Evolutionary conservation across 2,329 filamentous ascomycete species (phyloP), one percentile per base, ranked within the genome.

Genomic region (Pseudocercospora crystallina): DNA sequence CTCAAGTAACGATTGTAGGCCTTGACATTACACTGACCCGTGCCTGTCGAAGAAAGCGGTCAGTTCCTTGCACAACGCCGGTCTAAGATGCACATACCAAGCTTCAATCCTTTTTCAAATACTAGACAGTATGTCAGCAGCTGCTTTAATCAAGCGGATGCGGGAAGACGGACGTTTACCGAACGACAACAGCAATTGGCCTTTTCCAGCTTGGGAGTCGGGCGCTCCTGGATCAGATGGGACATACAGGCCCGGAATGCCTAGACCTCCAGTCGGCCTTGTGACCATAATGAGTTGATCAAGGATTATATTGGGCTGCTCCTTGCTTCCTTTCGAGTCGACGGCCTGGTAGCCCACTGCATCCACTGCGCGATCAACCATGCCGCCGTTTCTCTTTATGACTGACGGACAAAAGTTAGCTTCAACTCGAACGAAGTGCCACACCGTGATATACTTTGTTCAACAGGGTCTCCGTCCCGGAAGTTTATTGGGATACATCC

Each of bases 11-110:
- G 74, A 63, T 86, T 86, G 67, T 86, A 86, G 1, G 78, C 72
- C 68, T 86, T 86, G 58, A 86, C 83, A 55, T 86, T 86, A 69
- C 83, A 86, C 62, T 86, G 82, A 0, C 83, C 82, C 2, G 80
- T 83, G 3, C 46, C 51, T 47, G 37, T 10, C n/a, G 36, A 26
- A 34, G 8, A 42, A 26, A 14, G 12, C 29, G 39, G 20, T 30
- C 12, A 9, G 13, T 12, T 26, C 20, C 10, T n/a, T 17, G 37
- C 12, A 10, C 14, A 14, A 29, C 14, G 31, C n/a, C 9, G 5
- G 34, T 39, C 29, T 15, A 33, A 33, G 38, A 15, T 32, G n/a
- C 82, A 81, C 5, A 80, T 83, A 8, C 80, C 78, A 2, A 86
- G 70, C 2, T 76, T 75, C 5, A 86, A 71, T 1, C 82, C 82